Base-by-base conservation (phyloP, 768 basidiomycete genomes). In the Podaxis carcinomalis region DNA sequence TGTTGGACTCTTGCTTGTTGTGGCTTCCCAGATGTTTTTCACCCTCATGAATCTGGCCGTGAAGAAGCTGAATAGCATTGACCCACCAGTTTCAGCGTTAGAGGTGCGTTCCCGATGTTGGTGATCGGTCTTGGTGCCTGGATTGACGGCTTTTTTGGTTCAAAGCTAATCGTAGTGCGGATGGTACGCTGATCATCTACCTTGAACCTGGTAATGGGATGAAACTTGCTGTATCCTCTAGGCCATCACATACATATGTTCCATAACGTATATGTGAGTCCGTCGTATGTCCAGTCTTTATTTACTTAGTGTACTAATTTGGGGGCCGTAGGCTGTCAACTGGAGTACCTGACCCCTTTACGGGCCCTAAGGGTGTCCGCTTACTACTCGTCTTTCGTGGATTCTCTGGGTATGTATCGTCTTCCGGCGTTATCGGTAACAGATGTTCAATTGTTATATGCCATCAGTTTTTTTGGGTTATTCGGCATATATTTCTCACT, bases 311-410 rank as follows among this genome's bases (percentile, higher is more conserved):
- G 16, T 13, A 4, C 39, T 51, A 32, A 53, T 13, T 46, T 62
- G 77, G 75, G 78, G 66, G 49, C 9, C n/a, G 36, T 3, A 77
- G 76, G 76, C 40, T 70, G 28, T 64, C 78, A 75, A 79, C 69
- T 64, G 63, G 73, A 25, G 70, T 79, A 5, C 70, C 72, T 1
- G 75, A 93, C 67, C 89, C 89, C 0, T 70, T 86, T 28, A 66
- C 87, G 0, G 92, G 90, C 1, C 92, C 91, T 0, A 84, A 85
- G 49, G 88, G 80, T 1, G 83, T 93, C 3, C 78, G 90, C 37
- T 59, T 74, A 4, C 71, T 90, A 6, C 74, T 92, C 3, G 71
- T 80, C 1, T 69, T 78, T 11, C 76, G 91, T 63, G 90, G 90
- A 0, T 72, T 88, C 61, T 73, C 79, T n/a, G 90, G 90, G 83